Conservation (phyloP, 2,329 filamentous ascomycete species). For the Zasmidium cellare region DNA sequence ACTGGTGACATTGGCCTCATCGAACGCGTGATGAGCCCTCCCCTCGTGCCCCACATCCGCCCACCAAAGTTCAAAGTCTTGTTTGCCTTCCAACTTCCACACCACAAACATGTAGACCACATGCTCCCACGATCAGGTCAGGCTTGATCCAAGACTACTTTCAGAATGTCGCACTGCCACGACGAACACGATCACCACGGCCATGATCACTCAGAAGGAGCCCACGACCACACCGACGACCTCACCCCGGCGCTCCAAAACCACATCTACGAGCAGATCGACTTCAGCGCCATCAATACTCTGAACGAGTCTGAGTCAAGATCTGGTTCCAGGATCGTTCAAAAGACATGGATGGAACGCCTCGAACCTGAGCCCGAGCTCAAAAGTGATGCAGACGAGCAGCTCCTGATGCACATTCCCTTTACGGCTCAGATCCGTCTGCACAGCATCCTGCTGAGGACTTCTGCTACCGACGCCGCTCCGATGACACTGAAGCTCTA, state of each 20-base stretch:
- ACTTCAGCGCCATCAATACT: constrained; percentile 81
- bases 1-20: too few relatives aligned
- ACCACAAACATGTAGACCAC: constrained; percentile 9
- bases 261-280: constrained; percentile 87
- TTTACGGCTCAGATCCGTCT: constrained; percentile 94
- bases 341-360: constrained; percentile 89
- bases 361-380: constrained; percentile 72
- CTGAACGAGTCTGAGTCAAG: constrained; percentile 75
- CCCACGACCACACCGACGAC: constrained; percentile 89
- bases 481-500: constrained; percentile 85
- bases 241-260: constrained; percentile 87
- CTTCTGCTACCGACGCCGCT: constrained; percentile 67
- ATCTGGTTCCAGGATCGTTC: constrained; percentile 71
- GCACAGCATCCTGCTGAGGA: constrained; percentile 83
- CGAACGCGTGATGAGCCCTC: not conserved
- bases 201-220: constrained; percentile 56
- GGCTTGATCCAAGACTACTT: constrained; percentile 3
- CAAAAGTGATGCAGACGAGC: constrained; percentile 83
- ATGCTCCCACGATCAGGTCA: constrained; percentile 5
- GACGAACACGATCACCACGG: constrained; percentile 44
- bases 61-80: not conserved
- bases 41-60: not conserved
- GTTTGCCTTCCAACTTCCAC: not conserved
- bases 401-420: constrained; percentile 89
- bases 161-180: constrained; percentile 49